phyloP scores from a whole-genome alignment of 2,329 filamentous ascomycete species.

The Gaeumannomyces tritici region DNA sequence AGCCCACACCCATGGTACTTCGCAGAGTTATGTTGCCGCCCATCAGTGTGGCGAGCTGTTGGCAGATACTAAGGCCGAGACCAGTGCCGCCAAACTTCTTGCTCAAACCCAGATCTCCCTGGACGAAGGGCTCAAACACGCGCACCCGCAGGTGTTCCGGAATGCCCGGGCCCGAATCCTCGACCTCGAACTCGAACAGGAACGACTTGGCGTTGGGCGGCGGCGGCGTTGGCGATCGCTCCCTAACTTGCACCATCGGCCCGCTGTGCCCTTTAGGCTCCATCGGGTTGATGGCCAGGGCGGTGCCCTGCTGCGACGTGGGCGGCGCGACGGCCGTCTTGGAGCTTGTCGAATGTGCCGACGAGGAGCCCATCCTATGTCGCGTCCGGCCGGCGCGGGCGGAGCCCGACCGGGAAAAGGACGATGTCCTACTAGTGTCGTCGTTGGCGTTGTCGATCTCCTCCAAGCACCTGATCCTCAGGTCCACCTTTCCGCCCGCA shows the following conservation, averaged over 20 bases:
- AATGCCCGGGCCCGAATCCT: constrained; percentile 83
- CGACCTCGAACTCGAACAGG: constrained; percentile 77
- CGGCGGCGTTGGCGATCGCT: constrained; percentile 50
- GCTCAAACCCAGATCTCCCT: constrained; percentile 81
- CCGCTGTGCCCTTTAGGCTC: constrained; percentile 38
- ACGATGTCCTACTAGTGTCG: constrained; percentile 42
- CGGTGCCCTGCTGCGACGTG: constrained; percentile 31
- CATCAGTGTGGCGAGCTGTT: constrained; percentile 78
- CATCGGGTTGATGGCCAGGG: constrained; percentile 53
- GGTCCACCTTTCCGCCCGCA: constrained; percentile 60
- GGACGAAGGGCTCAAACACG: constrained; percentile 91
- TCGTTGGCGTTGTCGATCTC: constrained; percentile 35
- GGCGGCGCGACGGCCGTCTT: constrained; percentile 21
- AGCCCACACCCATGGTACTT: constrained; percentile 65
- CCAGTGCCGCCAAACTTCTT: constrained; percentile 88
- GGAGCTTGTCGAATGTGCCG: constrained; percentile 40
- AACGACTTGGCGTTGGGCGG: constrained; percentile 55
- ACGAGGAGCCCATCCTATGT: constrained; percentile 36
- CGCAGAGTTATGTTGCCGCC: constrained; percentile 63
- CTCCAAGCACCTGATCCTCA: constrained; percentile 65
- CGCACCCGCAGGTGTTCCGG: constrained; percentile 65
- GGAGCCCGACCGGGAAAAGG: constrained; percentile 36
- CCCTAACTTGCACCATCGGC: constrained; percentile 36
- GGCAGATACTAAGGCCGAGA: constrained; percentile 79
- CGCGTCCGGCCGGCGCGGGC: constrained; percentile 30